phyloP scores from a whole-genome alignment of 2,329 filamentous ascomycete genomes.

The Scedosporium boydii region DNA sequence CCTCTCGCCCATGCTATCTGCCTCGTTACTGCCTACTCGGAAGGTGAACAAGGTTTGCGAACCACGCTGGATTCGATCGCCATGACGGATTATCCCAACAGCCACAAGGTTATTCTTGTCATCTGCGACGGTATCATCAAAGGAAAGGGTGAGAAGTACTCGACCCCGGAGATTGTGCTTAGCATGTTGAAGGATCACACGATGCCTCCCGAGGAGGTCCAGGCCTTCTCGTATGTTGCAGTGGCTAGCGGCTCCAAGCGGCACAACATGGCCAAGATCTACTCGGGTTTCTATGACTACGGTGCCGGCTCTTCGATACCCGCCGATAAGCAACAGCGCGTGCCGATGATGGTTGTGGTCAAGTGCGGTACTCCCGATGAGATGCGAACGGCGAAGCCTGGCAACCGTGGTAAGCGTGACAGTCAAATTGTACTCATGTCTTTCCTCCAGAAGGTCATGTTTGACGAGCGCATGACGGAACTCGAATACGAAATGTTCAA shows the following conservation, averaged over 20 bases:
- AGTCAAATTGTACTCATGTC: conserved; percentile 99
- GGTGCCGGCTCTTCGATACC: conserved; percentile 72
- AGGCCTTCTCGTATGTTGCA: conserved; percentile 90
- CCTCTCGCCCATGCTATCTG: conserved; percentile 90
- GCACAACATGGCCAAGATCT: conserved; percentile 99
- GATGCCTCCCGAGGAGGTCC: conserved; percentile 68
- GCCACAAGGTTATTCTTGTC: conserved; percentile 92
- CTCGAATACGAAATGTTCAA: conserved; percentile 99
- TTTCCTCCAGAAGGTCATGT: conserved; percentile 99
- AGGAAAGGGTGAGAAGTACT: conserved; percentile 76
- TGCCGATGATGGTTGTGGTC: conserved; percentile 94
- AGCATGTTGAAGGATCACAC: conserved; percentile 93
- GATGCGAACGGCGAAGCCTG: conserved; percentile 70
- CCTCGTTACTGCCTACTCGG: conserved; percentile 92
- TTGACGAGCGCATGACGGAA: conserved; percentile 98
- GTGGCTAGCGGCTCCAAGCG: conserved; percentile 92
- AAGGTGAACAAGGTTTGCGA: conserved; percentile 84
- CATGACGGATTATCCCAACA: conserved; percentile 97
- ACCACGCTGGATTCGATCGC: conserved; percentile 94
- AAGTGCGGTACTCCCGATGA: conserved; percentile 94
- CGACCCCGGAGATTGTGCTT: conserved; percentile 83
- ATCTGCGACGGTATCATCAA: conserved; percentile 98
- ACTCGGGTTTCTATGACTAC: conserved; percentile 97
- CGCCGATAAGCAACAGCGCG: conserved; percentile 81
- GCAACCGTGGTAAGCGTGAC: conserved; percentile 96